Base-by-base conservation (phyloP, 1,139 yeast species). In the Diutina catenulata region DNA sequence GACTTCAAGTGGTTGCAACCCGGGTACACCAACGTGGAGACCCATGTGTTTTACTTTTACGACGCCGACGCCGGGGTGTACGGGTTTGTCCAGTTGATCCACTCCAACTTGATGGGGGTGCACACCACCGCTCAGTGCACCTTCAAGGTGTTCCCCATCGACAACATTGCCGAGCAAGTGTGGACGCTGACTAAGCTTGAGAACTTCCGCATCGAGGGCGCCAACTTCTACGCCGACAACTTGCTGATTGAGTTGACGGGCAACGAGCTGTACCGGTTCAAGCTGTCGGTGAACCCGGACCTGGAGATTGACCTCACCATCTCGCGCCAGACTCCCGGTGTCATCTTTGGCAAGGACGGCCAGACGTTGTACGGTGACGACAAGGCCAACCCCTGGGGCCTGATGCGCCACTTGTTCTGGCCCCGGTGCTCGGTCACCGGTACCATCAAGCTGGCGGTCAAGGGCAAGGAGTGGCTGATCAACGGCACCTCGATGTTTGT, bases 351-450 rank as follows among this genome's bases (percentile, higher is more conserved):
- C 49, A 70, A 74, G 37, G 86, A 87, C 52, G 97, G 97, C 44
- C 60, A 70, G 38, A 81, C 96, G 16, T 68, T 70, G 46, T 91
- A 86, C 55, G 98, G 98, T 43, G 81, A 80, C 28, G 88, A 88
- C 53, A 51, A 69, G 16, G 70, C 66, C 26, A 75, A 82, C 47
- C 97, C 97, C 19, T 91, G 98, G 98, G 98, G 98, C 9, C 69
- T 83, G 14, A 87, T 91, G 96, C 77, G 95, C 59, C 98, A 91
- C 55, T 66, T 76, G 15, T 91, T 91, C 62, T 91, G 97, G 97
- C 98, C 98, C 44, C 73, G 97, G 53, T 80, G 88, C 57, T 45
- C 59, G 13, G 80, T 76, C 36, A 52, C 52, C 18, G 98, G 98
- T 49, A 65, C 74, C 23, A 61, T 91, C 43, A 60, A 57, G 43